phyloP scores from a whole-genome alignment of 805 yeast species.

The Nakazawaea peltata region DNA sequence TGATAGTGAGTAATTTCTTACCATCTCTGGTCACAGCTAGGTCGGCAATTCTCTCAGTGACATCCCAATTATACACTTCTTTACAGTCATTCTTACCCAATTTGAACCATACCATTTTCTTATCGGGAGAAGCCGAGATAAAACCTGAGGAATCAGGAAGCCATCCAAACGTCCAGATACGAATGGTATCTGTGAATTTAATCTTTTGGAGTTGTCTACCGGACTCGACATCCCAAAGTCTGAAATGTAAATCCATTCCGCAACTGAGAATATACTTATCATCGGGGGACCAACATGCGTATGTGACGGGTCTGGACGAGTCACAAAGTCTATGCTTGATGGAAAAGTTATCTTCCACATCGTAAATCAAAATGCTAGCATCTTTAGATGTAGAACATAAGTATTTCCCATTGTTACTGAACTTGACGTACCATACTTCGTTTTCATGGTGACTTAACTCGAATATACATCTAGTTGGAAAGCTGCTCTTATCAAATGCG shows the following conservation, averaged over 20 bases:
- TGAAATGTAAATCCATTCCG: constrained; percentile 61
- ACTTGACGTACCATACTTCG: constrained; percentile 81
- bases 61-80: constrained; percentile 20
- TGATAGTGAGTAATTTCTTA: constrained; percentile 51
- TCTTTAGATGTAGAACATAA: constrained; percentile 77
- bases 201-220: constrained; percentile 20
- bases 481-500: constrained; percentile 15
- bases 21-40: constrained; percentile 61
- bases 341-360: constrained; percentile 40
- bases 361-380: constrained; percentile 55
- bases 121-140: constrained; percentile 73
- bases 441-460: constrained; percentile 46
- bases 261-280: constrained; percentile 62
- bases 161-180: constrained; percentile 63
- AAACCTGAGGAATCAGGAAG: constrained; percentile 48
- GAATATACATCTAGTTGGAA: constrained; percentile 41
- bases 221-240: constrained; percentile 55
- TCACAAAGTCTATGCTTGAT: constrained; percentile 30
- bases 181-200: constrained; percentile 12
- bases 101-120: constrained; percentile 45
- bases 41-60: constrained; percentile 53
- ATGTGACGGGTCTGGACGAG: constrained; percentile 48
- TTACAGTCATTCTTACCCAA: constrained; percentile 22
- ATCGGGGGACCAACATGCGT: constrained; percentile 70
- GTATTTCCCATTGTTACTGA: constrained; percentile 68